Base-by-base conservation (phyloP, 805 yeast genomes). In the Metschnikowia shivogae region DNA sequence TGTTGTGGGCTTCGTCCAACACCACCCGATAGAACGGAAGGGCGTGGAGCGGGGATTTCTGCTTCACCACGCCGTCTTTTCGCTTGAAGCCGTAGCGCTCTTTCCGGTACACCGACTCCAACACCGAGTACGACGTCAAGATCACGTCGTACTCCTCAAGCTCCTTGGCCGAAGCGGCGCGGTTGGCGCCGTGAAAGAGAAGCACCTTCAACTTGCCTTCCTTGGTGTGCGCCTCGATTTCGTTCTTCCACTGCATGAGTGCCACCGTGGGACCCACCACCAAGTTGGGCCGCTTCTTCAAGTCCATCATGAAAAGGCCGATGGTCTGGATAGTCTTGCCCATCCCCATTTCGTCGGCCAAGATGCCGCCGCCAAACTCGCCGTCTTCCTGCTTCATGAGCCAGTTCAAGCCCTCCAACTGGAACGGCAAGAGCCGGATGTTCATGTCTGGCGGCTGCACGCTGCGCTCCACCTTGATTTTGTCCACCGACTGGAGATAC, bases 331-430 rank as follows among this genome's bases (percentile, higher is more conserved):
- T 90, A 0, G 99, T 93, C 58, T 93, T 93, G 51, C 99, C 99
- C 98, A 93, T 92, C 31, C 99, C 99, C 99, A 93, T 93, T 65
- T 93, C 99, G 70, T 93, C 99, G 5, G 99, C 98, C 38, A 93
- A 70, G 8, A 93, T 84, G 12, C 98, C 99, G 22, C 99, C 99
- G 12, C 77, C 73, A 63, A 85, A 92, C 35, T 73, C 76, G 20
- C 86, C 74, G 19, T 81, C 81, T 59, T 92, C 98, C 65, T 92
- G 98, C 39, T 80, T 74, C 11, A 78, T 55, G 48, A 93, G 74
- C 99, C 99, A 93, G 57, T 85, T 78, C 39, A 93, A 70, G 14
- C 99, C 99, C 68, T 93, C 99, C 12, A 80, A 70, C 65, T 93
- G 99, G 65, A 93, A 93, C 1, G 97, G 98, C 26, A 93, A 70